Evolutionary conservation across 2,329 filamentous ascomycete species (phyloP), one percentile per base, ranked within the genome.

Genomic region (Colletotrichum tamarilloi): DNA sequence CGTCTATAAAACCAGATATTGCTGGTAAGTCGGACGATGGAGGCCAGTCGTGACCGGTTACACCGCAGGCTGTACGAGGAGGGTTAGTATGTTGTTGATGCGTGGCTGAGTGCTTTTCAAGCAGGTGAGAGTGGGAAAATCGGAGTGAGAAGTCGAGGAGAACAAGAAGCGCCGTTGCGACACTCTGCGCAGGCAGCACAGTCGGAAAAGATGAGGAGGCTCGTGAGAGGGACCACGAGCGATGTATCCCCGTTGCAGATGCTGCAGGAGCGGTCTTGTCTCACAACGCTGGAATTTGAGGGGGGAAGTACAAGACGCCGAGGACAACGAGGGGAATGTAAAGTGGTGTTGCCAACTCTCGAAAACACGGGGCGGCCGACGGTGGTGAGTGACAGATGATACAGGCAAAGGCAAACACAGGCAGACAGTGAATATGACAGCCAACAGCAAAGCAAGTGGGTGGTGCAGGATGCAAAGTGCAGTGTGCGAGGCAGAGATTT

Each of bases 171-270:
- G 68, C 62, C 38, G 68, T 53, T 72, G 62, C 68, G 68, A 62
- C 35, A 74, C 68, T 67, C 59, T 60, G 67, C 67, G 14, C 24
- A 22, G 70, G 60, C 67, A 65, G 35, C 49, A 70, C 70, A 70
- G 67, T 59, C 60, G 60, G 67, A 67, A 63, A 46, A 56, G 65
- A 46, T 70, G 70, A 55, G 28, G 30, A 46, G 60, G 46, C 67
- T 73, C 56, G 70, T 73, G 59, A 73, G 67, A 73, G 67, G 70
- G 52, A 62, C 67, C 66, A 70, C 70, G 35, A 73, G 46, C 56
- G 67, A 53, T 70, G 71, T 66, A 73, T 66, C 56, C 60, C 60
- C 62, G 71, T 66, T 71, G 71, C 71, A 71, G 56, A 73, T 65
- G 71, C 67, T 65, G 67, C 71, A 73, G 71, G 56, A 57, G 67